Evolutionary conservation across 2,329 filamentous ascomycete species (phyloP), one percentile per base, ranked within the genome.

Genomic region (Aspergillus latus): DNA sequence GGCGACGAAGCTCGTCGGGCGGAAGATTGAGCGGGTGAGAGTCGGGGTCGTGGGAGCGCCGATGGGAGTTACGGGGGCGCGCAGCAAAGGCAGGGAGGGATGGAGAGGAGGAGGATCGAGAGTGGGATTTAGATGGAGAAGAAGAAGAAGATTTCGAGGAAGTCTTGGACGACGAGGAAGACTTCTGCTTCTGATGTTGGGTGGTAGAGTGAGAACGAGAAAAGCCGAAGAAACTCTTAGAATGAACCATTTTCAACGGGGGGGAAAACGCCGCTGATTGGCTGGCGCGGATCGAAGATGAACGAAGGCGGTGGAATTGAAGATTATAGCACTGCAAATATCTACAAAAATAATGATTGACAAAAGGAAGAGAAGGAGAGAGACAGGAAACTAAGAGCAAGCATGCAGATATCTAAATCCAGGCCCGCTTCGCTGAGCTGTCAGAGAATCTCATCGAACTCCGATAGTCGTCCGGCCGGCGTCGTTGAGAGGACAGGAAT

Each of bases 11-110:
- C 81, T 96, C 88, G 78, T 96, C 92, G 46, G 92, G 92, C 2
- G 88, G 91, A 21, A 96, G 84, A 69, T 97, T 97, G 51, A 97
- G 83, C 39, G 93, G 93, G 74, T 97, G 92, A 2, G 86, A 88
- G 71, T 93, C 84, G 62, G 81, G 80, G 59, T 72, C 71, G 66
- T 68, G 66, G 15, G 71, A 67, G 58, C 68, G 68, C 59, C 73
- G 72, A 59, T 63, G 54, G 51, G 63, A 50, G 36, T 54, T 46
- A 39, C 52, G 53, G 36, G 59, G 56, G 26, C 56, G 57, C 43
- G 57, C 52, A 62, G 48, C n/a, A 65, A 43, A 64, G 64, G 64
- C 60, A 48, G 66, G 60, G 49, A 54, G 63, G 42, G 70, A 66
- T 26, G 64, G 53, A 16, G 65, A 68, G 15, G 70, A 68, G 15